These are phyloP conservation scores for Pythium vanterpoolii DNA, from an alignment of 352 stramenopile genomes.

Conservation along the genomic window DNA sequence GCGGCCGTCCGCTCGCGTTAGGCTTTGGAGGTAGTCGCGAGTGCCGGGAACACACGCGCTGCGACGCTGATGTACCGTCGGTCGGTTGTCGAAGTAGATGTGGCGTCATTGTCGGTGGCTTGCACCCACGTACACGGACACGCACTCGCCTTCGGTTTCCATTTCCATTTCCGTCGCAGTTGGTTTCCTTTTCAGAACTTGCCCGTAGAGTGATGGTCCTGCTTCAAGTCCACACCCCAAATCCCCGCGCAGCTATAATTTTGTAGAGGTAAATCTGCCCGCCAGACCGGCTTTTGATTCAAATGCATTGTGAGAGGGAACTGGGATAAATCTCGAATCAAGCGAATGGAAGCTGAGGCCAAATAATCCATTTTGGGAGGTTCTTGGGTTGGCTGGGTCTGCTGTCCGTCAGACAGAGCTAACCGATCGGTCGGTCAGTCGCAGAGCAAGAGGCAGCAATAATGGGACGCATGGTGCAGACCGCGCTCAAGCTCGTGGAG, in stretches of 20 bases:
- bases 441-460: neutral
- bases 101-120: neutral
- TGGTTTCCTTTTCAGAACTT: neutral
- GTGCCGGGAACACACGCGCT: slow-evolving; percentile 37
- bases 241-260: slow-evolving; percentile 5
- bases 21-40: slow-evolving; percentile 60
- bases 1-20: slow-evolving; percentile 51
- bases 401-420: slow-evolving; percentile 1
- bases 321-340: neutral
- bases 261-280: slow-evolving; percentile 4
- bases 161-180: neutral
- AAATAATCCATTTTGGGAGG: slow-evolving; percentile 7
- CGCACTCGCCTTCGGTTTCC: slow-evolving; percentile 5
- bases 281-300: neutral
- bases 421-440: slow-evolving; percentile 8
- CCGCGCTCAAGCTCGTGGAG: slow-evolving; percentile 14
- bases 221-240: slow-evolving; percentile 3
- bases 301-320: neutral
- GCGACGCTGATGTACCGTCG: slow-evolving; percentile 47
- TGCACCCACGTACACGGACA: slow-evolving; percentile 22
- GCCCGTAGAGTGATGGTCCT: slow-evolving; percentile 9
- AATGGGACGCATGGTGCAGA: slow-evolving; percentile 27
- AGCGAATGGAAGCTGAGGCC: neutral
- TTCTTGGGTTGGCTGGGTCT: neutral
- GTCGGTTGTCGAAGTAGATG: neutral